Evolutionary conservation across 1,284 basidiomycete genomes (phyloP).

Genomic region (Sphagnurus paluster): DNA sequence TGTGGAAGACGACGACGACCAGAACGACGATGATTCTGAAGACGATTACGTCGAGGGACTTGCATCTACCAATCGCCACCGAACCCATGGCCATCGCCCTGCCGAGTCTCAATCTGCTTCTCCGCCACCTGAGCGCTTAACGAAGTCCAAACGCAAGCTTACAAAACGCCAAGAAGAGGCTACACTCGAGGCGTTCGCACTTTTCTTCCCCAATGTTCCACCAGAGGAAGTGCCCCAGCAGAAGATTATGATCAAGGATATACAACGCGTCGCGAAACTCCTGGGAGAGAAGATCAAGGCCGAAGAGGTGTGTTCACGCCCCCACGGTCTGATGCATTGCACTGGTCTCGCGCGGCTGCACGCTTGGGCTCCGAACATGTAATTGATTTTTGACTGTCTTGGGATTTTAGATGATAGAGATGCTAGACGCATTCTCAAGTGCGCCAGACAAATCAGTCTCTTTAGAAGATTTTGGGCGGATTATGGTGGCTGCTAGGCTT

Average conservation of each 20-base stretch:
- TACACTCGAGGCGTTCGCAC: conserved; percentile 57
- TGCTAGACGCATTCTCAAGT: conserved; percentile 71
- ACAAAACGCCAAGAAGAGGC: conserved; percentile 53
- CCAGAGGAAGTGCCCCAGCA: conserved; percentile 45
- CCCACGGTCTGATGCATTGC: no score
- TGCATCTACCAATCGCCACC: conserved; percentile 21
- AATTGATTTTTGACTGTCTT: no score
- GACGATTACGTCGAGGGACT: conserved; percentile 34
- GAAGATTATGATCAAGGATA: conserved; percentile 62
- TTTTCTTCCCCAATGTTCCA: conserved; percentile 62
- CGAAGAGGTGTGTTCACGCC: conserved; percentile 55
- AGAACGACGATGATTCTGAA: conserved; percentile 25
- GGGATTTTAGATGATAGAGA: conserved; percentile 63
- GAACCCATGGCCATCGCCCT: conserved; percentile 18
- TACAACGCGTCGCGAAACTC: conserved; percentile 53
- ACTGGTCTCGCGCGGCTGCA: background rate
- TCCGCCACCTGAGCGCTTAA: conserved; percentile 1
- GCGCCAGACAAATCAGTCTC: conserved; percentile 64
- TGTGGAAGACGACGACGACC: conserved; percentile 8
- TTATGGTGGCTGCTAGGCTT: conserved; percentile 63
- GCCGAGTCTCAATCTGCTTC: conserved; percentile 17
- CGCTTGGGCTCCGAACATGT: background rate
- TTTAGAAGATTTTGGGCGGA: conserved; percentile 67
- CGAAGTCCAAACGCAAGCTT: conserved; percentile 26
- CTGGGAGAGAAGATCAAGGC: conserved; percentile 69